Evolutionary conservation across 768 basidiomycete genomes (phyloP), one percentile per base, ranked within the genome.

Genomic region (Russula earlei): DNA sequence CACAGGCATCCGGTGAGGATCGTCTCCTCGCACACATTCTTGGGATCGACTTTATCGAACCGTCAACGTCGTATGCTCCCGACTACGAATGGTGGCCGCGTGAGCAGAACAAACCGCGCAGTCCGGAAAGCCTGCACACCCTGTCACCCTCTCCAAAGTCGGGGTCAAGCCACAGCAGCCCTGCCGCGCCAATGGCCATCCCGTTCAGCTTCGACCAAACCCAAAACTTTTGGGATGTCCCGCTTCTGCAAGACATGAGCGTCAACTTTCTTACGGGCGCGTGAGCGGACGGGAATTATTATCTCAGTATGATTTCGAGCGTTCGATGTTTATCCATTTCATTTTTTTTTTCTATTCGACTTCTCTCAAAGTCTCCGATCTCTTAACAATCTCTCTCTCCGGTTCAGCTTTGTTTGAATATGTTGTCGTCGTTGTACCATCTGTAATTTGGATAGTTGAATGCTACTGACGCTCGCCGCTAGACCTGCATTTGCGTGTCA

Each of bases 141-240:
- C 25, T 54, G 33, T 54, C 62, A 19, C 53, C 62, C 9, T 62
- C 62, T 12, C 62, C 62, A 17, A 37, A 37, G 22, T 52, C 59
- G 8, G 50, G 46, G 24, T 62, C 61, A 34, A 56, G 27, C 17
- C 54, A 56, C 55, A 60, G 59, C 29, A 60, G 59, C 27, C 61
- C 61, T 22, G 33, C 61, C 14, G 29, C 55, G 14, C 17, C 59
- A 17, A 57, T 62, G 59, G 52, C 59, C 5, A 62, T 62, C 29
- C 62, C 62, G 17, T 62, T 62, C 52, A 46, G 59, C 42, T 61
- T 62, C 17, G 62, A 62, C 10, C 59, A 61, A 41, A 33, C 61
- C 24, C 49, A 41, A 20, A 52, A 56, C 41, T 61, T 53, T 27
- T 62, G 62, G 62, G 52, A 50, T 34, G n/a, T 51, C 19, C 56